phyloP scores from a whole-genome alignment of 1,284 basidiomycete species.

The Pascua guehoae region DNA sequence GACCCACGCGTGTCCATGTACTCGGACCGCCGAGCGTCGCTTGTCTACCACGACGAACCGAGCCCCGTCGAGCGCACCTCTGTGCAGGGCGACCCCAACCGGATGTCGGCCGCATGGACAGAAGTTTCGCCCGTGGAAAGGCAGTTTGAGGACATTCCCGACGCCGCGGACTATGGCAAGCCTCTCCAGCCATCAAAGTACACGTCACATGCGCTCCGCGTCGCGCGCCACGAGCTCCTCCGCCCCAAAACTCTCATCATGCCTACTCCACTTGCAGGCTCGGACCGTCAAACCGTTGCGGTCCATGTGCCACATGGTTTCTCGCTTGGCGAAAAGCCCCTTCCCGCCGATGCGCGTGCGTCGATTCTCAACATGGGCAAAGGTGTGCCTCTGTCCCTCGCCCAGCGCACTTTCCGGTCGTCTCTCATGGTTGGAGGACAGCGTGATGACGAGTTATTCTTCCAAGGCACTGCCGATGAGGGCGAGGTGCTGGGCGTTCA shows the following conservation, averaged over 20 bases:
- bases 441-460: constrained; percentile 24
- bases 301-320: constrained; percentile 39
- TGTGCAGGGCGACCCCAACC: background rate
- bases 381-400: constrained; percentile 30
- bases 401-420: constrained; percentile 40
- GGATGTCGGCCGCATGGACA: background rate
- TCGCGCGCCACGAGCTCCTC: constrained; percentile 29
- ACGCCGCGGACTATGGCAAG: constrained; percentile 32
- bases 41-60: background rate
- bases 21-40: constrained; percentile 1
- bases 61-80: no score
- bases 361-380: constrained; percentile 28
- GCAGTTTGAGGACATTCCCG: constrained; percentile 32
- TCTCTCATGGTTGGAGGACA: constrained; percentile 35
- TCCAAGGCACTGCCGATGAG: constrained; percentile 17
- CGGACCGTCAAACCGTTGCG: constrained; percentile 8
- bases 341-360: constrained; percentile 40
- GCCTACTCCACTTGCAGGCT: constrained; percentile 33
- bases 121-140: no score
- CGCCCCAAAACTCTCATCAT: constrained; percentile 46
- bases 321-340: constrained; percentile 40
- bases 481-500: constrained; percentile 11
- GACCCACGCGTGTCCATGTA: no score
- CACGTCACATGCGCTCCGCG: constrained; percentile 10
- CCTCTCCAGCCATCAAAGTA: constrained; percentile 36